Percentiles rank a stretch among this genome's conserved stretches.
phyloP scores from a whole-genome alignment of 495 filamentous ascomycete species.

The Cudoniella acicularis region DNA sequence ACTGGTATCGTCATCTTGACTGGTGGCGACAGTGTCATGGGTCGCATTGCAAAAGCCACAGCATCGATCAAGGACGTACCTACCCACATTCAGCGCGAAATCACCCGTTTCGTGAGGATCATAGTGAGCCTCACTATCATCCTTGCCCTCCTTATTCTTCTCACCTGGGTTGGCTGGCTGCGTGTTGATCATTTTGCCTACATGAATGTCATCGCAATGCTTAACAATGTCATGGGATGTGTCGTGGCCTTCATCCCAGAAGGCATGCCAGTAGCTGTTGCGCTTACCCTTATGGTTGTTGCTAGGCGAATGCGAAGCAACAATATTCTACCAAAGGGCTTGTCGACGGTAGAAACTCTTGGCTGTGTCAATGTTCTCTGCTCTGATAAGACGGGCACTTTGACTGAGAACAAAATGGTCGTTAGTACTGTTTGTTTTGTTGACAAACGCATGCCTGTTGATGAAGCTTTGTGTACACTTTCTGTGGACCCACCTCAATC shows the following conservation, averaged over 20 bases:
- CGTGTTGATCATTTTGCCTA: conserved; percentile 52
- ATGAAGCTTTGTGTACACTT: conserved; percentile 22
- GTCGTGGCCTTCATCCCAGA: conserved; percentile 71
- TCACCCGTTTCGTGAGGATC: conserved; percentile 60
- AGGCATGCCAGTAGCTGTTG: conserved; percentile 62
- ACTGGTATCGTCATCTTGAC: conserved; percentile 58
- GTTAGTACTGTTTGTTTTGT: conserved; percentile 48
- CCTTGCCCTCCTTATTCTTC: conserved; percentile 47
- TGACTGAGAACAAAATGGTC: conserved; percentile 52
- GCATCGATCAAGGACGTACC: conserved; percentile 54
- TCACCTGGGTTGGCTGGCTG: conserved; percentile 60
- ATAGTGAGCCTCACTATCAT: conserved; percentile 53
- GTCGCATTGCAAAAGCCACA: conserved; percentile 61
- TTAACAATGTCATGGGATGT: conserved; percentile 61
- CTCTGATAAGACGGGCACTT: too few species aligned
- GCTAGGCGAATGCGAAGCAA: conserved; percentile 30
- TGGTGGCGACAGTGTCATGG: conserved; percentile 20
- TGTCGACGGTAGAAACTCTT: conserved; percentile 55
- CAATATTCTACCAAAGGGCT: conserved; percentile 26
- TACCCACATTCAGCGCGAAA: conserved; percentile 62
- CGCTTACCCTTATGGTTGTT: conserved; percentile 44
- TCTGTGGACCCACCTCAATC: not conserved
- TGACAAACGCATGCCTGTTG: conserved; percentile 35
- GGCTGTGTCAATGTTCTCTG: conserved; percentile 59
- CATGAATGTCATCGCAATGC: conserved; percentile 61